A percentile compares a stretch with the other conserved stretches of the same genome.
These are phyloP conservation scores for Mycena citricolor DNA, from an alignment of 1,284 basidiomycete species.

Conservation along the genomic window DNA sequence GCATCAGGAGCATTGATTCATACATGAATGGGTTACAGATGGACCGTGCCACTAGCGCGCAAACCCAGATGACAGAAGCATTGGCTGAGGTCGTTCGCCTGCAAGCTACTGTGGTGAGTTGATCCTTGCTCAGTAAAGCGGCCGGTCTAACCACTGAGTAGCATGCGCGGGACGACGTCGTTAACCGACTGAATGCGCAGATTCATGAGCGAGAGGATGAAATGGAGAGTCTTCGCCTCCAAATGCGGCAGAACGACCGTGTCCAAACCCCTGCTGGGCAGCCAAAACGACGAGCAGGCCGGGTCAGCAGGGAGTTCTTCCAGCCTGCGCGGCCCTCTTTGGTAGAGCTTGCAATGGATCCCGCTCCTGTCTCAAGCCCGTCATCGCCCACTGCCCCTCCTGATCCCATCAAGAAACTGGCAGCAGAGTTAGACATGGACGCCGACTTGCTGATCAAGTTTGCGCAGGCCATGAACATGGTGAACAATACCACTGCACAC, in stretches of 20 bases:
- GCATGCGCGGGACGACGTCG: not conserved
- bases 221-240: not conserved
- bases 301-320: not conserved
- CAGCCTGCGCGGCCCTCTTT: not conserved
- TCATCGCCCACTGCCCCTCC: too few species aligned
- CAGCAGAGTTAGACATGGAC: not conserved
- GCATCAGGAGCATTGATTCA: not conserved
- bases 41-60: not conserved
- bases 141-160: not conserved
- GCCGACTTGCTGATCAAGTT: not conserved
- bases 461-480: not conserved
- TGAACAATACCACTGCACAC: too few species aligned
- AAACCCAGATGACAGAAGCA: not conserved
- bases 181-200: not conserved
- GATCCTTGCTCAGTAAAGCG: not conserved
- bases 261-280: not conserved
- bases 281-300: not conserved
- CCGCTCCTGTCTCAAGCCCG: not conserved
- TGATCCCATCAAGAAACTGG: not conserved
- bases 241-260: not conserved
- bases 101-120: not conserved
- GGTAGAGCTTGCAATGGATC: not conserved
- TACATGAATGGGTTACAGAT: not conserved
- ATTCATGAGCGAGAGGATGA: not conserved
- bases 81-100: not conserved